Percentiles rank a stretch among this genome's conserved stretches.
phyloP scores from a whole-genome alignment of 805 yeast species.

The Barnettozyma siamensis region DNA sequence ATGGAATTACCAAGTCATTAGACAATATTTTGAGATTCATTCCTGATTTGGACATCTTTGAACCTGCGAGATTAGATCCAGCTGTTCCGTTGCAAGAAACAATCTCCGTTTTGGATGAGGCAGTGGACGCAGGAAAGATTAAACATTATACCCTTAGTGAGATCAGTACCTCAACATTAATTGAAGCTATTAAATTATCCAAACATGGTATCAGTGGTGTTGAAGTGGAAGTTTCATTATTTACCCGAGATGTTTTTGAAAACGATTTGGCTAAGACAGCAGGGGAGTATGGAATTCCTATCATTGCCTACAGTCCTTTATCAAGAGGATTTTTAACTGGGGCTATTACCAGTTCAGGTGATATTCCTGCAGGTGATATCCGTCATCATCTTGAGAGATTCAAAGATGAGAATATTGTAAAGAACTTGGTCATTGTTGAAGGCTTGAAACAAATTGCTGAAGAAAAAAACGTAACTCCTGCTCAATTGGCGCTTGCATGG shows the following conservation, averaged over 20 bases:
- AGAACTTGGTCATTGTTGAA: constrained; percentile 49
- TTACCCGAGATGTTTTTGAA: constrained; percentile 51
- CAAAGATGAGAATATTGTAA: constrained; percentile 45
- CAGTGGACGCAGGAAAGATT: constrained; percentile 57
- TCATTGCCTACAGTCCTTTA: constrained; percentile 79
- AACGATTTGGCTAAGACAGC: constrained; percentile 63
- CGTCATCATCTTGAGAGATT: constrained; percentile 51
- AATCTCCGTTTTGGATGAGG: constrained; percentile 48
- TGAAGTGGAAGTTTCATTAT: constrained; percentile 75
- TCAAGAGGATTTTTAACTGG: constrained; percentile 79
- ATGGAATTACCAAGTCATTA: constrained; percentile 42
- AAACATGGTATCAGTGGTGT: constrained; percentile 53
- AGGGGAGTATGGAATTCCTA: constrained; percentile 53
- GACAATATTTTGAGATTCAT: constrained; percentile 34
- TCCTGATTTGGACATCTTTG: constrained; percentile 55
- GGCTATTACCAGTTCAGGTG: constrained; percentile 36
- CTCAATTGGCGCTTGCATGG: constrained; percentile 74
- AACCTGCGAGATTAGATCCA: constrained; percentile 66
- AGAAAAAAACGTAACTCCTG: constrained; percentile 39
- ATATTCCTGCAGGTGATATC: constrained; percentile 52
- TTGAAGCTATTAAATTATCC: constrained; percentile 47
- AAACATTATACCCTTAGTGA: constrained; percentile 75
- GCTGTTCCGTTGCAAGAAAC: constrained; percentile 53
- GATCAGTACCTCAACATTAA: constrained; percentile 55
- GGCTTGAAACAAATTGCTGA: constrained; percentile 47